Base-by-base conservation (phyloP, 768 basidiomycete species). In the Bullera alba region DNA sequence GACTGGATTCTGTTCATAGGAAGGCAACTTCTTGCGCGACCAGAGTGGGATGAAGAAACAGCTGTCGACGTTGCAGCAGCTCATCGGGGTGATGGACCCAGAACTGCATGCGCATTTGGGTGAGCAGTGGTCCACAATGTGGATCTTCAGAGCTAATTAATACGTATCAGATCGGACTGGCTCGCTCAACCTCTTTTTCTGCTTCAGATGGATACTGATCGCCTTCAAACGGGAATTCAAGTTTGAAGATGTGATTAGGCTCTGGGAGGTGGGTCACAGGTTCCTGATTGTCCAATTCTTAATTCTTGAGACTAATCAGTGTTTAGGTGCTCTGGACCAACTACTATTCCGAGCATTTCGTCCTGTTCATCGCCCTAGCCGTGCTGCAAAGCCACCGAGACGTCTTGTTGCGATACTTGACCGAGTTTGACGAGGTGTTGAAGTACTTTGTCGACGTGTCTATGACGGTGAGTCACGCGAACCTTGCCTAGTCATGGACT, bases 21-120 rank as follows among this genome's bases (percentile, higher is more conserved):
- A 91, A 75, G 81, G 83, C 65, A 97, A 99, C 71, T 99, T 99
- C 73, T 77, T 89, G 32, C 81, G 90, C 5, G 95, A 99, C 65
- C 95, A 99, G 69, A 88, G 86, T 53, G 95, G 95, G 3, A 99
- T 99, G 95, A 92, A 89, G 78, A 83, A 84, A 53, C 91, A 97
- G 65, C 73, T 99, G 22, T 79, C 82, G 23, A 87, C 86, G 6
- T 75, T 99, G 17, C 95, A 97, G 64, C 84, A 93, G 61, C 74
- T 99, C 14, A 86, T 97, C 34, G 79, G 81, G 29, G 79, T 92
- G 27, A 93, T 97, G 88, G 95, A 99, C 65, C 91, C 92, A 1
- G 88, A 96, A 65, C 74, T 99, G 19, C 95, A 92, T 70, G 81
- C 84, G 36, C 92, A 97, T 74, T 73, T 96, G 47, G 86, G 87